Percentiles rank a stretch among this genome's conserved stretches.
These are phyloP conservation scores for Cucurbita pepo DNA, from an alignment of 306 rosid genomes.

Conservation along the genomic window DNA sequence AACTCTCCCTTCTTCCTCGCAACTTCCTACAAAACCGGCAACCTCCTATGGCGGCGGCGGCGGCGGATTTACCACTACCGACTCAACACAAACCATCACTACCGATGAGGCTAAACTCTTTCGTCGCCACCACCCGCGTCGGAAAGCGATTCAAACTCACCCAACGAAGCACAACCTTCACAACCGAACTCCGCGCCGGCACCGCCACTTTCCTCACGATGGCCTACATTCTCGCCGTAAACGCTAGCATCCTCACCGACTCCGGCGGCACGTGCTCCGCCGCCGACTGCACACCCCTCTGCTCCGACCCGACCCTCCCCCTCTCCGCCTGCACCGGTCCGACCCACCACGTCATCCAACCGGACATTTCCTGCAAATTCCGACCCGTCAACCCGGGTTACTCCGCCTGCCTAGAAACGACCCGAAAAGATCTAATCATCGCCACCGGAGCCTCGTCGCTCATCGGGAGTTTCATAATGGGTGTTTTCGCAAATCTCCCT, in stretches of 20 bases:
- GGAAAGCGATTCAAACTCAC: constrained; percentile 70
- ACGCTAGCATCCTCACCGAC: constrained; percentile 80
- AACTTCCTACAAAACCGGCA: background rate
- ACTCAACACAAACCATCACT: background rate
- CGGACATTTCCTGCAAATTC: constrained; percentile 46
- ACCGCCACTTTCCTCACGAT: constrained; percentile 95
- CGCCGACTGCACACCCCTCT: constrained; percentile 68
- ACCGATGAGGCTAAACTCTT: constrained; percentile 34
- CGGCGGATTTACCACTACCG: background rate
- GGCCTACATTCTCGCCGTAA: constrained; percentile 95
- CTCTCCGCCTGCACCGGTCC: constrained; percentile 27
- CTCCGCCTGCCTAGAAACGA: constrained; percentile 36
- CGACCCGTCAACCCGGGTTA: constrained; percentile 82
- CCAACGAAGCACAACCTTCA: constrained; percentile 65
- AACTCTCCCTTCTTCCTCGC: background rate
- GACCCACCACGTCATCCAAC: constrained; percentile 24
- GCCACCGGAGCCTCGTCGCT: constrained; percentile 76
- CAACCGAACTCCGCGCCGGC: constrained; percentile 94
- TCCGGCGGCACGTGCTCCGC: constrained; percentile 80
- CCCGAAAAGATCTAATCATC: constrained; percentile 66
- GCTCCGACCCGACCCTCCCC: constrained; percentile 43
- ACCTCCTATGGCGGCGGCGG: background rate
- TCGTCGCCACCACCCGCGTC: constrained; percentile 28
- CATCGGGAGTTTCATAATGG: constrained; percentile 80
- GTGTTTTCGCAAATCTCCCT: constrained; percentile 75